Percentiles rank a stretch among this genome's conserved stretches.
Evolutionary conservation across 1,139 yeast genomes (phyloP).

Genomic region (Maudiozyma humilis): DNA sequence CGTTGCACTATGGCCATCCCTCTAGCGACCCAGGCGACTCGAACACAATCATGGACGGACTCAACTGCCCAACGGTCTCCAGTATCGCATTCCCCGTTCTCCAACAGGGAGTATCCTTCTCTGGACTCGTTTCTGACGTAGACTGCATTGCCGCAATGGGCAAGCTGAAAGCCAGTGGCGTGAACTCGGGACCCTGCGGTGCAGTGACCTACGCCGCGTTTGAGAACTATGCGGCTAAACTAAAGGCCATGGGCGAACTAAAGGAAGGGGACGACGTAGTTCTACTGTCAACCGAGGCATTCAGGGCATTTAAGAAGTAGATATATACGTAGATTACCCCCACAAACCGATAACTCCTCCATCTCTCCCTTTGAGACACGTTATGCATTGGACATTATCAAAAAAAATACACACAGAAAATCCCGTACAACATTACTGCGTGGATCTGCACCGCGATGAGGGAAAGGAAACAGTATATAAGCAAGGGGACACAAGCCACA

Average conservation of each 20-base stretch:
- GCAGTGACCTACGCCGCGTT: conserved; percentile 1
- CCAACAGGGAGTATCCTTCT: neutral
- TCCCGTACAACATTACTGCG: neutral
- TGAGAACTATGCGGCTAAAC: neutral
- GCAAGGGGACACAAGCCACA: neutral
- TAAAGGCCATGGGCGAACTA: neutral
- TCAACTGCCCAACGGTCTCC: conserved; percentile 1
- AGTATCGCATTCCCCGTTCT: conserved; percentile 1
- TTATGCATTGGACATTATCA: neutral
- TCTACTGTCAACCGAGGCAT: neutral
- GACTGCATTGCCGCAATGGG: neutral
- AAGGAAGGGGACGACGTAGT: neutral
- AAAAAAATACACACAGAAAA: neutral
- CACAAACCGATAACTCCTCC: no score
- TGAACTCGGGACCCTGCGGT: conserved; percentile 2
- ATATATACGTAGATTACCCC: neutral
- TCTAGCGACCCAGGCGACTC: conserved; percentile 1
- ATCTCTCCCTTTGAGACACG: neutral
- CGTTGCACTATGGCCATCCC: neutral
- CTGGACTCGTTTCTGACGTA: neutral
- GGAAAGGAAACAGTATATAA: neutral
- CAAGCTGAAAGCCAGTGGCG: neutral
- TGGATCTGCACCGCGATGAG: neutral
- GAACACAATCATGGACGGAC: neutral
- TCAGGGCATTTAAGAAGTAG: neutral